Evolutionary conservation across 192 early-diverging fungal genomes (phyloP).

Genomic region (Backusella morwellensis): DNA sequence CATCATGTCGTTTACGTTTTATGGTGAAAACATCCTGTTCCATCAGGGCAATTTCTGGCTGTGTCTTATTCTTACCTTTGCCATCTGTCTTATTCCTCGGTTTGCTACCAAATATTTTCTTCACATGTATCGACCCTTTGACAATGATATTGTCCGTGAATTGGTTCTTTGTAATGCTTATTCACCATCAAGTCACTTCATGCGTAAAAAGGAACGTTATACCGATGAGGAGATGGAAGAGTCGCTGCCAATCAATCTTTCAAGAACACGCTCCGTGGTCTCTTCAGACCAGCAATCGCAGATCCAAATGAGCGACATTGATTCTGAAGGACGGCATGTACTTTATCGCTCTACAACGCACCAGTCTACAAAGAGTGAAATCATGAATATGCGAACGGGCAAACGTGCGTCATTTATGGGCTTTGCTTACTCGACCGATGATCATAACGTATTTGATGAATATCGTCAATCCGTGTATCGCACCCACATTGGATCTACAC

Average conservation of each 20-base stretch:
- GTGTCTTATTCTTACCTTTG: slow-evolving; percentile 51
- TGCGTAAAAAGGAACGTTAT: neutral
- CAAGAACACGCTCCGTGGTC: neutral
- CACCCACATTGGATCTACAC: neutral
- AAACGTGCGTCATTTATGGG: slow-evolving; percentile 46
- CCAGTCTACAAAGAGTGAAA: slow-evolving; percentile 21
- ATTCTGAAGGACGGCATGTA: neutral
- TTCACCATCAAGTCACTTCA: neutral
- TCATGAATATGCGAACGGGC: slow-evolving; percentile 42
- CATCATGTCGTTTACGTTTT: slow-evolving; percentile 30
- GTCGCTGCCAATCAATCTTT: slow-evolving; percentile 22
- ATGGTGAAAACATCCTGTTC: slow-evolving; percentile 55
- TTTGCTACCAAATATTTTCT: slow-evolving; percentile 63
- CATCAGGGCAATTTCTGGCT: slow-evolving; percentile 69
- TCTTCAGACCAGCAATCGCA: neutral
- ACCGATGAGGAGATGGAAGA: slow-evolving; percentile 14
- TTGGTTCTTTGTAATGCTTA: slow-evolving; percentile 42
- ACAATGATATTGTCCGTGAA: slow-evolving; percentile 84
- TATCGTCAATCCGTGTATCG: slow-evolving; percentile 40
- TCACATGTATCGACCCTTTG: slow-evolving; percentile 72
- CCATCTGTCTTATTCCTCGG: slow-evolving; percentile 74
- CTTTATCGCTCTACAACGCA: neutral
- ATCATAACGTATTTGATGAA: slow-evolving; percentile 38
- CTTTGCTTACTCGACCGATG: slow-evolving; percentile 44
- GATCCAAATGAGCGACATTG: neutral